Evolutionary conservation across 176 grass and related monocot species (phyloP).

Genomic region (Rhipidocladum racemiflorum): DNA sequence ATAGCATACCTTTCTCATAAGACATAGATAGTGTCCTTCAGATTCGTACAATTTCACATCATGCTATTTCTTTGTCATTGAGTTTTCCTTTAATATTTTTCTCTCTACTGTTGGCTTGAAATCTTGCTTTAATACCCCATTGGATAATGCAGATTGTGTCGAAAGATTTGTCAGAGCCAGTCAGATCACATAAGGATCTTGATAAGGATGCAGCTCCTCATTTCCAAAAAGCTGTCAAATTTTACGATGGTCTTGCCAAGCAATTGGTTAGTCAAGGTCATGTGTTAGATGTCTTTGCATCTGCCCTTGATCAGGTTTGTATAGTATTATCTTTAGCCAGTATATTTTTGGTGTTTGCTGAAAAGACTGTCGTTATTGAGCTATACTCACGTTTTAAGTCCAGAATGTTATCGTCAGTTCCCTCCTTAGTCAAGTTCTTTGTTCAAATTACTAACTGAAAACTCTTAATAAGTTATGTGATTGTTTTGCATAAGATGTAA

Average conservation of each 20-base stretch:
- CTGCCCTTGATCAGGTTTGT: conserved; percentile 96
- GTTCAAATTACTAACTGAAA: neutral
- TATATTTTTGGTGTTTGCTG: neutral
- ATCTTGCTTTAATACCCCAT: conserved; percentile 9
- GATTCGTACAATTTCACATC: neutral
- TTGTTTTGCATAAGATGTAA: neutral
- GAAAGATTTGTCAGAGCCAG: conserved; percentile 90
- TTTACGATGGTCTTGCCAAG: conserved; percentile 88
- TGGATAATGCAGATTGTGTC: conserved; percentile 76
- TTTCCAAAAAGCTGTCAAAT: conserved; percentile 93
- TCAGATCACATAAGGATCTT: conserved; percentile 96
- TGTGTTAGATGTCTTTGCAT: conserved; percentile 92
- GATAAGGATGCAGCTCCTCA: conserved; percentile 91
- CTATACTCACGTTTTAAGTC: neutral
- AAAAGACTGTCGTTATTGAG: neutral
- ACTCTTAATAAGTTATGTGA: neutral
- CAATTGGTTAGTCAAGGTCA: conserved; percentile 92
- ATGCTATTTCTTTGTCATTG: neutral
- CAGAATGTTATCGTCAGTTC: neutral
- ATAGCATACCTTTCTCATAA: neutral
- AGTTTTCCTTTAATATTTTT: neutral
- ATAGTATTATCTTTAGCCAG: conserved; percentile 1
- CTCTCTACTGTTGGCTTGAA: neutral
- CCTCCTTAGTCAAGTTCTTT: neutral
- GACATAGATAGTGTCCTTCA: neutral